Evolutionary conservation across 2,329 filamentous ascomycete species (phyloP).

Genomic region (Neopestalotiopsis sp.): DNA sequence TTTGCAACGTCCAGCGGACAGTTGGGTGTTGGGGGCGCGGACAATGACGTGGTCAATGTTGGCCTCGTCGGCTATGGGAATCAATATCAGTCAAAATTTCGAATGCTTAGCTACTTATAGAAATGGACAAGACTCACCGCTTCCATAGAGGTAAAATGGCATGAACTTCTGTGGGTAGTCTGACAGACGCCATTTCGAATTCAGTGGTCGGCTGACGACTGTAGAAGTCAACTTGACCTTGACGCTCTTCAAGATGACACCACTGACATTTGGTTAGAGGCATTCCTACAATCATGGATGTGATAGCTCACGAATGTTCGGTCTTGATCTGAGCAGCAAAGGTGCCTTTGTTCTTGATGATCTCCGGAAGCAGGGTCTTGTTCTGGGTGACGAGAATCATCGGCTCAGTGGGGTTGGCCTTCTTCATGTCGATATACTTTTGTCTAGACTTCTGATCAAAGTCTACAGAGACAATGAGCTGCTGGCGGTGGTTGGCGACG

Average conservation of each 20-base stretch:
- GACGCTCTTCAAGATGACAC: slow-evolving; percentile 31
- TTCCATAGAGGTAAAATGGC: slow-evolving; percentile 52
- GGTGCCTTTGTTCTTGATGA: slow-evolving; percentile 26
- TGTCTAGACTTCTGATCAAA: slow-evolving; percentile 26
- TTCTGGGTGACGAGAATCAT: slow-evolving; percentile 33
- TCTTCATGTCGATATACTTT: slow-evolving; percentile 32
- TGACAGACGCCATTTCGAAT: slow-evolving; percentile 37
- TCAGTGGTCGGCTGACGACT: slow-evolving; percentile 41
- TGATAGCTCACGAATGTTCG: slow-evolving; percentile 31
- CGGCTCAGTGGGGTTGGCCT: slow-evolving; percentile 30
- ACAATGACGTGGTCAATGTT: slow-evolving; percentile 50
- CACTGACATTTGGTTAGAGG: slow-evolving; percentile 15
- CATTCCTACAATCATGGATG: background rate
- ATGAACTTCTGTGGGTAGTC: slow-evolving; percentile 42
- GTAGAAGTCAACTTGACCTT: slow-evolving; percentile 27
- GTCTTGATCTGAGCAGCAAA: slow-evolving; percentile 36
- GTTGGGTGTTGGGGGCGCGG: slow-evolving; percentile 45
- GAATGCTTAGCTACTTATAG: background rate
- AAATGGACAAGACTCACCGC: slow-evolving; percentile 18
- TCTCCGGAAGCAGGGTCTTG: slow-evolving; percentile 28
- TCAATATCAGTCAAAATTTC: background rate
- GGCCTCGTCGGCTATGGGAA: slow-evolving; percentile 28
- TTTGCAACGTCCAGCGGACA: slow-evolving; percentile 33
- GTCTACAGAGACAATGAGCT: slow-evolving; percentile 40
- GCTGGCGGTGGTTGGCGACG: slow-evolving; percentile 43